Evolutionary conservation across 1,284 basidiomycete genomes (phyloP).

Genomic region (Grifola frondosa): DNA sequence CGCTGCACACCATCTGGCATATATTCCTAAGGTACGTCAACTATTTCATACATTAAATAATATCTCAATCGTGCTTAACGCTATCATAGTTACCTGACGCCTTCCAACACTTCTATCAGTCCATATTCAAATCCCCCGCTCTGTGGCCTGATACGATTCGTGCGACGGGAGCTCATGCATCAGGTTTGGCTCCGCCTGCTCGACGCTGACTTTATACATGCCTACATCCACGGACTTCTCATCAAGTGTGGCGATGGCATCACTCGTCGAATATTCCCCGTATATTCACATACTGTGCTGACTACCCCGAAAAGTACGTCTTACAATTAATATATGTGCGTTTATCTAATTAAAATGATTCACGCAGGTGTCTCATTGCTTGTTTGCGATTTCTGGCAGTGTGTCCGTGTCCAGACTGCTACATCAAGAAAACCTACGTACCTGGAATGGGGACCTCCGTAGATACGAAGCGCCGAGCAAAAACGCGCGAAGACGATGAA

Average conservation of each 20-base stretch:
- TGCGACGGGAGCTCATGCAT: slow-evolving; percentile 29
- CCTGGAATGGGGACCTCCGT: slow-evolving; percentile 1
- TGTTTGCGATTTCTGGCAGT: slow-evolving; percentile 11
- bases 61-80: no score
- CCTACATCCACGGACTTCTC: slow-evolving; percentile 28
- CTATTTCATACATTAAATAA: not conserved
- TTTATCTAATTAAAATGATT: not conserved
- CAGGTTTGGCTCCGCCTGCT: slow-evolving; percentile 24
- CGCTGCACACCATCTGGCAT: slow-evolving; percentile 26
- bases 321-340: not conserved
- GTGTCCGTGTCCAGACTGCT: slow-evolving; percentile 17
- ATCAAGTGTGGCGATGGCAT: slow-evolving; percentile 22
- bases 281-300: slow-evolving; percentile 24
- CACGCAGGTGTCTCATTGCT: slow-evolving; percentile 10
- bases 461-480: slow-evolving; percentile 2
- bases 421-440: slow-evolving; percentile 2
- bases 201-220: slow-evolving; percentile 25
- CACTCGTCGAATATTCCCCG: slow-evolving; percentile 17
- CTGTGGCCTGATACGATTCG: slow-evolving; percentile 9
- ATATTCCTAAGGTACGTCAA: slow-evolving; percentile 27
- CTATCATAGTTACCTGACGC: slow-evolving; percentile 1
- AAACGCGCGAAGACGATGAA: slow-evolving; percentile 6
- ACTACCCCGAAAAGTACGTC: slow-evolving; percentile 32
- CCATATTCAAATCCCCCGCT: slow-evolving; percentile 11
- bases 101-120: not conserved